Conservation (phyloP, 352 stramenopile genomes). For the Lagenidium sp. region DNA sequence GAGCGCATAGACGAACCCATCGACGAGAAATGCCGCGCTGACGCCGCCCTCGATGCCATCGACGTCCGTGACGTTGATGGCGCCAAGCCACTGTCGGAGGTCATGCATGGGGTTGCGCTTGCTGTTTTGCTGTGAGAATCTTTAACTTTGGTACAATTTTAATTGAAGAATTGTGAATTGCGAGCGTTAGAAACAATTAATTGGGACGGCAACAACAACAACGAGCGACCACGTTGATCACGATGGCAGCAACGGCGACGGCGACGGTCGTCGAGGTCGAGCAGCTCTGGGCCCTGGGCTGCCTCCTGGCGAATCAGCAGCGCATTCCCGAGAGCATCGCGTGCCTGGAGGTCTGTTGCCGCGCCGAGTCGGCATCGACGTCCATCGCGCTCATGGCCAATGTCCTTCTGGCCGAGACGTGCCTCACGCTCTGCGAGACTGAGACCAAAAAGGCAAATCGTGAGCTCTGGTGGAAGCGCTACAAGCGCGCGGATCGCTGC, state of each 20-base stretch:
- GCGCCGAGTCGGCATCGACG: not conserved
- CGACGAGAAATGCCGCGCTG: conserved; percentile 51
- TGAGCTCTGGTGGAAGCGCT: conserved; percentile 41
- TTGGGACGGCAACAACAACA: not conserved
- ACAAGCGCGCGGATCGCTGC: conserved; percentile 36
- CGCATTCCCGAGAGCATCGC: conserved; percentile 24
- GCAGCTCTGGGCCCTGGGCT: conserved; percentile 61
- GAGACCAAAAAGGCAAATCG: conserved; percentile 27
- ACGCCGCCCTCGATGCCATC: conserved; percentile 44
- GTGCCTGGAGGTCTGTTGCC: conserved; percentile 37
- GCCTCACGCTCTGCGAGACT: conserved; percentile 27
- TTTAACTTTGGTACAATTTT: conserved; percentile 2
- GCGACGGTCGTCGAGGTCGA: conserved; percentile 1
- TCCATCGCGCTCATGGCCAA: conserved; percentile 7
- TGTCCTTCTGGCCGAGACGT: conserved; percentile 52
- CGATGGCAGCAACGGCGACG: not conserved
- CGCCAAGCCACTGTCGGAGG: not conserved
- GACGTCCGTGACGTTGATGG: conserved; percentile 9
- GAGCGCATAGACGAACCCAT: conserved; percentile 56
- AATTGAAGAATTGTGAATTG: conserved; percentile 8
- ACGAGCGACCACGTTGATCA: not conserved
- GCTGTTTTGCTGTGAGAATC: too few species aligned
- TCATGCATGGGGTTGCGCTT: too few species aligned
- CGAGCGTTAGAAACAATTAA: not conserved
- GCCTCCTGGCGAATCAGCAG: conserved; percentile 27